A percentile compares a stretch with the other conserved stretches of the same genome.
These are phyloP conservation scores for Tilletia caries DNA, from an alignment of 1,284 basidiomycete species.

Conservation along the genomic window DNA sequence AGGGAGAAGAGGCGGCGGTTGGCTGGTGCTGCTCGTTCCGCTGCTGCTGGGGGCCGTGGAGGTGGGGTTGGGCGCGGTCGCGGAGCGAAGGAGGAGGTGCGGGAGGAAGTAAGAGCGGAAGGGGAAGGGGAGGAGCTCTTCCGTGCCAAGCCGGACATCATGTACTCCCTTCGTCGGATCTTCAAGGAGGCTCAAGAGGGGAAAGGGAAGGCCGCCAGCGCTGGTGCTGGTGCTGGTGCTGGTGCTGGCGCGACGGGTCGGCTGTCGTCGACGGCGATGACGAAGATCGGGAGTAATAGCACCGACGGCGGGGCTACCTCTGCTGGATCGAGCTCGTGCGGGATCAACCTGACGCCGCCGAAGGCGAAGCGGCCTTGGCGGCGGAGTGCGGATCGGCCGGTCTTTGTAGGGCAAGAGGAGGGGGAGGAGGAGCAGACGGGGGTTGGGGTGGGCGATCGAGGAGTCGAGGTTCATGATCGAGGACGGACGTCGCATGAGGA, in stretches of 20 bases:
- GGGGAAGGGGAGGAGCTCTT: background rate
- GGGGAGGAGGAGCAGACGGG: too few species aligned
- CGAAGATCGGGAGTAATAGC: background rate
- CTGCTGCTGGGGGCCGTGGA: too few species aligned
- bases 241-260: too few species aligned
- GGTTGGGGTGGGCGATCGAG: too few species aligned
- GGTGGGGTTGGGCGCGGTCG: background rate
- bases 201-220: too few species aligned
- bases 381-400: background rate
- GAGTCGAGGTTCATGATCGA: background rate
- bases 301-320: background rate
- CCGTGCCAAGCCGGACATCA: background rate
- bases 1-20: background rate
- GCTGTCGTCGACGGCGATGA: background rate
- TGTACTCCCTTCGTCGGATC: background rate
- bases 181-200: background rate
- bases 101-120: background rate
- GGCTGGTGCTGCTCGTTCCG: too few species aligned
- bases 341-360: background rate
- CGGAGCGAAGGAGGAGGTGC: too few species aligned
- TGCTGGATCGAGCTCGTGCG: background rate
- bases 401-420: too few species aligned
- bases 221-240: too few species aligned
- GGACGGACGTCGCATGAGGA: too few species aligned
- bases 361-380: background rate